These are phyloP conservation scores for Cryptococcus deneoformans DNA, from an alignment of 1,284 basidiomycete genomes.

Conservation along the genomic window DNA sequence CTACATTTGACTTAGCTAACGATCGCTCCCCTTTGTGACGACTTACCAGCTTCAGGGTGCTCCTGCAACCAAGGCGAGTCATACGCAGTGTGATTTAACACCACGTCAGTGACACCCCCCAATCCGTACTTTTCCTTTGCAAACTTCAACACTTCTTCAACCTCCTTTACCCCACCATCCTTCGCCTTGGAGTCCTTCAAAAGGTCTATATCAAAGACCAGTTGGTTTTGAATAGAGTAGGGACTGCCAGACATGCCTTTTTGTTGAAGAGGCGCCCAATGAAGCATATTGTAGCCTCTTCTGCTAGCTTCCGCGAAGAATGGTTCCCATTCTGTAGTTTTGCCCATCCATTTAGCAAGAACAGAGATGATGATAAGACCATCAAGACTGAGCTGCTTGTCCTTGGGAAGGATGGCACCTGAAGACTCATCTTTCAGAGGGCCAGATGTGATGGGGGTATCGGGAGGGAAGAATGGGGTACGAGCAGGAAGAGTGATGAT, in stretches of 20 bases:
- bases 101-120: constrained; percentile 85
- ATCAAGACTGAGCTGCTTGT: constrained; percentile 64
- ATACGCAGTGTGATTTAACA: constrained; percentile 91
- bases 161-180: constrained; percentile 55
- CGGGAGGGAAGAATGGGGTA: constrained; percentile 59
- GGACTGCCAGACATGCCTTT: constrained; percentile 83
- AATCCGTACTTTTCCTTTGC: constrained; percentile 83
- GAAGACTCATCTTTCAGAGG: constrained; percentile 53
- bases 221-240: constrained; percentile 85
- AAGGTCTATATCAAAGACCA: constrained; percentile 71
- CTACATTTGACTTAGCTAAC: constrained; percentile 49
- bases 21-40: background rate
- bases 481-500: constrained; percentile 71
- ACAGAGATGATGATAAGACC: constrained; percentile 81
- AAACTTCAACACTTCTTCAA: constrained; percentile 58
- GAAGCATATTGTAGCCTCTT: constrained; percentile 92
- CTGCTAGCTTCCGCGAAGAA: constrained; percentile 77
- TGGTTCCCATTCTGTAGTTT: constrained; percentile 67
- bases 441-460: constrained; percentile 10
- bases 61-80: constrained; percentile 87
- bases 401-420: constrained; percentile 53
- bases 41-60: constrained; percentile 86
- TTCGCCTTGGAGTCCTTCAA: constrained; percentile 58
- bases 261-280: constrained; percentile 90
- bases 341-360: constrained; percentile 96